phyloP scores from a whole-genome alignment of 768 basidiomycete genomes.

The Mycena kentingensis region DNA sequence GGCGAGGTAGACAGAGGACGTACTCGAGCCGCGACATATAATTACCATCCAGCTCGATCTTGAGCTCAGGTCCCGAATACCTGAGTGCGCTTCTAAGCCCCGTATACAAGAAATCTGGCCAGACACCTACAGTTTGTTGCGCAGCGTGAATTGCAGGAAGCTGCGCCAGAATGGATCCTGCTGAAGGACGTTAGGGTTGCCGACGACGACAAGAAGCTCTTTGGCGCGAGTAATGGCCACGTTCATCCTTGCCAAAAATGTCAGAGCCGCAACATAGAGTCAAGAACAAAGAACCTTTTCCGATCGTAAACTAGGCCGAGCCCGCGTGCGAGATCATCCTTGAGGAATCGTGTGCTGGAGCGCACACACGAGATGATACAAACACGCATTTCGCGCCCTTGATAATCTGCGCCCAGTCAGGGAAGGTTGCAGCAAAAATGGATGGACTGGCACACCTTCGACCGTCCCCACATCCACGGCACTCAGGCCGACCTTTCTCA shows the following conservation, averaged over 20 bases:
- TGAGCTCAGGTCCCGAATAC: constrained; percentile 46
- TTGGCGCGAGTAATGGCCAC: constrained; percentile 57
- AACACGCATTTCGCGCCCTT: constrained; percentile 52
- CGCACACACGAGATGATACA: constrained; percentile 55
- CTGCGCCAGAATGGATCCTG: constrained; percentile 54
- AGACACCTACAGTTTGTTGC: constrained; percentile 45
- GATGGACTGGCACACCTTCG: constrained; percentile 35
- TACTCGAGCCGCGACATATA: constrained; percentile 52
- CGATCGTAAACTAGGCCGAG: constrained; percentile 48
- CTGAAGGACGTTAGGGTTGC: constrained; percentile 44
- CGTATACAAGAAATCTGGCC: not conserved
- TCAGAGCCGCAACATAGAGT: constrained; percentile 1
- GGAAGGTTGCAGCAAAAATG: not conserved
- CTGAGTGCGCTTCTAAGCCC: constrained; percentile 26
- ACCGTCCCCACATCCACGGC: constrained; percentile 55
- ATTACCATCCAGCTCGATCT: constrained; percentile 48
- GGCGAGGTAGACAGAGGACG: constrained; percentile 16
- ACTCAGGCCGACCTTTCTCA: constrained; percentile 42
- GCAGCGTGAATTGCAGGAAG: constrained; percentile 48
- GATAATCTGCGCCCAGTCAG: constrained; percentile 43
- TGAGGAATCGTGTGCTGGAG: constrained; percentile 45
- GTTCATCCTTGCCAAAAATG: constrained; percentile 47
- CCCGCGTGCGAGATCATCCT: constrained; percentile 49
- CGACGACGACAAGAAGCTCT: constrained; percentile 52
- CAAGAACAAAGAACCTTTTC: constrained; percentile 40